Evolutionary conservation across 495 filamentous ascomycete species (phyloP), one percentile per base, ranked within the genome.

Genomic region (Penicillium ucsense): DNA sequence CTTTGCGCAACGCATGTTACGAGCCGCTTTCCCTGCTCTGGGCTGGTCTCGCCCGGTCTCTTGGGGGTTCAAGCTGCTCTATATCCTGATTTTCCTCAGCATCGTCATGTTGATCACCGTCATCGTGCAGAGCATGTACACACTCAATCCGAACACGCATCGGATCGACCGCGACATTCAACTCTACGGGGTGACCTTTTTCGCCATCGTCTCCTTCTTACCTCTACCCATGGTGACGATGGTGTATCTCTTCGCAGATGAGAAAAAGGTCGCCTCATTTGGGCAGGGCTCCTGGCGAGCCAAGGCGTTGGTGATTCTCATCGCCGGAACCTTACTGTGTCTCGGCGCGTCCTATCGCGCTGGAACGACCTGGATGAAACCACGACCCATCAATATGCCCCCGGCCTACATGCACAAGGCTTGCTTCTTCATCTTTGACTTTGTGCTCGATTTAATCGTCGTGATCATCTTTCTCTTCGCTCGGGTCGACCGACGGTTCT

Each of bases 361-460:
- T 33, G 85, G 72, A 2, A 77, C 72, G 0, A 67, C 54, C 32
- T 88, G 77, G 65, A 66, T 72, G 40, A 61, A 74, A 0, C 56
- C 64, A 2, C 70, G 78, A 5, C 83, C 81, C 0, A 39, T 54
- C 7, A 61, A 43, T 5, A 35, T 84, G 33, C 83, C 86, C 8
- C 74, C 80, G 3, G 83, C 80, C 74, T 92, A 83, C 50, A 74
- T 84, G 51, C 67, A 61, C 49, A 84, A 83, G 54, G 75, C 79
- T 3, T 79, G 77, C 55, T 95, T 92, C 66, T 95, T 89, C 64
- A 57, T 80, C 53, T 89, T 94, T 71, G 80, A 83, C 59, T 89
- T 89, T 52, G 67, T 63, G 1, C 68, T 88, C 8, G 90, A 96
- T 64, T 62, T 88, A 29, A 20, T 82, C 3, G 78, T 91, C 8